A percentile compares a stretch with the other conserved stretches of the same genome.
Evolutionary conservation across 495 filamentous ascomycete species (phyloP).

Genomic region (Aspergillus homomorphus): DNA sequence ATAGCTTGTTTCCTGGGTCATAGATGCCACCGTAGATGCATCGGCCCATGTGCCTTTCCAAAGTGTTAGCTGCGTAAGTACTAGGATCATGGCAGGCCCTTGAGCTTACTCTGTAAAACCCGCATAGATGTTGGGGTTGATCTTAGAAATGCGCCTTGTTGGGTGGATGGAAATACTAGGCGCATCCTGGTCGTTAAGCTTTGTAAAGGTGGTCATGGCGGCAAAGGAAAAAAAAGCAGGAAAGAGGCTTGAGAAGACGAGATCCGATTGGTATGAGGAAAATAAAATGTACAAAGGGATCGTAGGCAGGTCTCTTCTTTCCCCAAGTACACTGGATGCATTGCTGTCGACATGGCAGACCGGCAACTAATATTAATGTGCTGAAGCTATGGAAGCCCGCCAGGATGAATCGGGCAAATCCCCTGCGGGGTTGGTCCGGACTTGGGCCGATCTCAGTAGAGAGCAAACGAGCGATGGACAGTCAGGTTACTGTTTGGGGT

Average conservation of each 20-base stretch:
- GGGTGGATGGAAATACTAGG: slow-evolving; percentile 61
- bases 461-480: not conserved
- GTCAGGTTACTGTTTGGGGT: not conserved
- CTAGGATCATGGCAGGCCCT: not conserved
- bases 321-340: slow-evolving; percentile 8
- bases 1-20: slow-evolving; percentile 66
- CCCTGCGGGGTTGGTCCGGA: slow-evolving; percentile 23
- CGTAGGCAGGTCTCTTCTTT: slow-evolving; percentile 5
- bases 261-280: slow-evolving; percentile 21
- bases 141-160: slow-evolving; percentile 58
- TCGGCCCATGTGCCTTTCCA: slow-evolving; percentile 69
- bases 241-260: not conserved
- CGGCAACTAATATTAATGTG: slow-evolving; percentile 23
- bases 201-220: slow-evolving; percentile 68
- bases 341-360: slow-evolving; percentile 9
- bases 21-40: slow-evolving; percentile 86
- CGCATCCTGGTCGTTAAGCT: slow-evolving; percentile 52
- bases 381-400: slow-evolving; percentile 7
- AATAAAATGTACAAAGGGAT: slow-evolving; percentile 13
- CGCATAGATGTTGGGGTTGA: slow-evolving; percentile 71
- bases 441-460: slow-evolving; percentile 3
- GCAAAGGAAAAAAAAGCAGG: slow-evolving; percentile 8
- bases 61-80: slow-evolving; percentile 12
- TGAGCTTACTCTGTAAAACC: slow-evolving; percentile 66
- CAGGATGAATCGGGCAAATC: slow-evolving; percentile 19